Evolutionary conservation across 164 flowering plant genomes (phyloP).

Genomic region (Kingdonia uniflora): DNA sequence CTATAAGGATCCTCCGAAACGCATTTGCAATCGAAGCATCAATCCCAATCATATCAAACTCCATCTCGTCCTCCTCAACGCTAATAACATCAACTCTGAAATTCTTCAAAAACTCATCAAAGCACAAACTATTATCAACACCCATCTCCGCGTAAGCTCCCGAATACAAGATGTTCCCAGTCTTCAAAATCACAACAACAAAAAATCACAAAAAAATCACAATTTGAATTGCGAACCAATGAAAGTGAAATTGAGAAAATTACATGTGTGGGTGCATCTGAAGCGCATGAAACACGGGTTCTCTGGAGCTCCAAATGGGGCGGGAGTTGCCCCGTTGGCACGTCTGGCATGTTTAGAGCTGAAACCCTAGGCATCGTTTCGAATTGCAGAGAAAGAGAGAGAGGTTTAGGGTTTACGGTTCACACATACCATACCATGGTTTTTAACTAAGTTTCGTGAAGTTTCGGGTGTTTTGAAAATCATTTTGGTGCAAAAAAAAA

Average conservation of each 20-base stretch:
- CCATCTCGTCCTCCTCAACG: conserved; percentile 53
- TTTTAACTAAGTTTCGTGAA: too few relatives aligned
- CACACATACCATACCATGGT: too few relatives aligned
- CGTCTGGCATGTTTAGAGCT: conserved; percentile 41
- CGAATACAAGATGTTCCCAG: conserved; percentile 50
- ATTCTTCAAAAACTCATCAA: conserved; percentile 46
- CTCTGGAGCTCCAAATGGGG: conserved; percentile 63
- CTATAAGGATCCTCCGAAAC: conserved; percentile 78
- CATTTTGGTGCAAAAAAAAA: too few relatives aligned
- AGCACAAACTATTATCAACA: conserved; percentile 51
- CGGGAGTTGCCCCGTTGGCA: conserved; percentile 60
- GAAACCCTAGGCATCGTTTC: too few relatives aligned
- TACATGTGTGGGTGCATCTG: conserved; percentile 73
- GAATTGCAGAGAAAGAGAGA: neutral
- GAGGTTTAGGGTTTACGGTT: too few relatives aligned
- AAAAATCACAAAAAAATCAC: neutral
- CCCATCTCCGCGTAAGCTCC: conserved; percentile 72
- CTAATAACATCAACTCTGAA: conserved; percentile 61
- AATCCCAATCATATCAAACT: conserved; percentile 91
- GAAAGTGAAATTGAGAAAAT: neutral
- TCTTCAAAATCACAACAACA: conserved; percentile 30
- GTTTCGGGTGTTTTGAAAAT: too few relatives aligned
- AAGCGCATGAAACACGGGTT: conserved; percentile 54
- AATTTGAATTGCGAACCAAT: neutral
- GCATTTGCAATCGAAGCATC: conserved; percentile 88